Conservation (phyloP, 805 yeast genomes). For the Torulaspora delbrueckii region DNA sequence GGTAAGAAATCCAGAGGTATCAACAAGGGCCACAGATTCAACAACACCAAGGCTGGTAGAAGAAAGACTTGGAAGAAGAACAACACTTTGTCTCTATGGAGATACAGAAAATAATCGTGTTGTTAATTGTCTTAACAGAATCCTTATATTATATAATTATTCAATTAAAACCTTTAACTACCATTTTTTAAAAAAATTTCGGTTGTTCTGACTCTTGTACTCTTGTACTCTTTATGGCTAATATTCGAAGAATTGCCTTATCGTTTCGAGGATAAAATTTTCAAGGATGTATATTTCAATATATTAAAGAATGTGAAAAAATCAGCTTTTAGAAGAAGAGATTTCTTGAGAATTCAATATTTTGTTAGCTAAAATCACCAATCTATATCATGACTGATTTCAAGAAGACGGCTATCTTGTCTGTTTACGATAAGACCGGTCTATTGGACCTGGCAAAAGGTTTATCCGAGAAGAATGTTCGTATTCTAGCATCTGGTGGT, state of each 20-base stretch:
- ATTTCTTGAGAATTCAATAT: neutral
- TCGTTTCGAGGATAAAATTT: neutral
- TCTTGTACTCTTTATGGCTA: neutral
- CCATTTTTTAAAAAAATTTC: conserved; percentile 1
- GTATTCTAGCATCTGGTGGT: conserved; percentile 96
- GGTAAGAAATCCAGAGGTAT: conserved; percentile 99
- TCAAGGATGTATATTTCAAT: neutral
- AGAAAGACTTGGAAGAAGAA: conserved; percentile 99
- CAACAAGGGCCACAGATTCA: conserved; percentile 99
- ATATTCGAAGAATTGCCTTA: neutral
- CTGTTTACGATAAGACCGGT: conserved; percentile 97
- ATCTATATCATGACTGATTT: conserved; percentile 26
- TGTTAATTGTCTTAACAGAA: conserved; percentile 6
- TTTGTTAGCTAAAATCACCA: neutral
- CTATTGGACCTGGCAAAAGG: conserved; percentile 95
- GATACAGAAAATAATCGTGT: conserved; percentile 81
- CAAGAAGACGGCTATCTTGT: conserved; percentile 85
- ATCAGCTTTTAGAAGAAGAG: neutral
- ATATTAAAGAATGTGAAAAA: neutral
- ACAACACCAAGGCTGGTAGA: conserved; percentile 98
- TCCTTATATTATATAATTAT: conserved; percentile 2
- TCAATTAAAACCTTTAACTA: conserved; percentile 4
- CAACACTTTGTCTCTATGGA: conserved; percentile 98
- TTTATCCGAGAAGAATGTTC: conserved; percentile 76
- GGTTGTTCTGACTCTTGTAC: conserved; percentile 1